phyloP scores from a whole-genome alignment of 2,329 filamentous ascomycete genomes.

The Beauveria asiatica region DNA sequence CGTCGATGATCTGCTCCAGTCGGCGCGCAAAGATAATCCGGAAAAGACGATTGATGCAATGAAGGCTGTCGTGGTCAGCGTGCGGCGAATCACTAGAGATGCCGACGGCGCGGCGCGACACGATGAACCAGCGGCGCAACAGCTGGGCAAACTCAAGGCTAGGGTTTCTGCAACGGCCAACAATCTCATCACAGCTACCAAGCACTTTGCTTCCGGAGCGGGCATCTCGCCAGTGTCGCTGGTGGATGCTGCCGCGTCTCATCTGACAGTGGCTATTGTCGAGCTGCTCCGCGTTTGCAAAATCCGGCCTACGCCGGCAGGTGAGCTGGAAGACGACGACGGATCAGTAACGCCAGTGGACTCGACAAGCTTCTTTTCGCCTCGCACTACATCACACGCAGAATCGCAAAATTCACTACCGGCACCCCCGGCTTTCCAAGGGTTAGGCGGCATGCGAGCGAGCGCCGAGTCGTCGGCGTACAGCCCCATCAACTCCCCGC shows the following conservation, averaged over 20 bases:
- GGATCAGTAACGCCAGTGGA: constrained; percentile 57
- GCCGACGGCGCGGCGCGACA: constrained; percentile 52
- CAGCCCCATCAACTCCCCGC: constrained; percentile 62
- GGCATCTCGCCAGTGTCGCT: constrained; percentile 90
- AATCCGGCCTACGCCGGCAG: constrained; percentile 65
- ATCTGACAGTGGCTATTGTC: constrained; percentile 77
- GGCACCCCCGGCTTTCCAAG: constrained; percentile 49
- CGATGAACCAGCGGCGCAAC: constrained; percentile 45
- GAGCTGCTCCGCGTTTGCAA: constrained; percentile 79
- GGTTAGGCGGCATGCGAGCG: constrained; percentile 44
- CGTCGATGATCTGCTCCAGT: constrained; percentile 80
- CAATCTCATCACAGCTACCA: constrained; percentile 87
- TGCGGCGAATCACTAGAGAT: constrained; percentile 78
- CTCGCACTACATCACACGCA: constrained; percentile 34
- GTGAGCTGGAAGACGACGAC: constrained; percentile 71
- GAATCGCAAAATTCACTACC: constrained; percentile 33
- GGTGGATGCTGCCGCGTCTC: constrained; percentile 85
- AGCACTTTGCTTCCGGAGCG: constrained; percentile 75
- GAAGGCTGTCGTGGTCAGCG: constrained; percentile 74
- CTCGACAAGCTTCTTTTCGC: constrained; percentile 60
- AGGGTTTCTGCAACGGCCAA: constrained; percentile 90
- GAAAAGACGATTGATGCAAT: constrained; percentile 73
- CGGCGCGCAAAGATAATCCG: constrained; percentile 64
- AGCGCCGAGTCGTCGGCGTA: constrained; percentile 67
- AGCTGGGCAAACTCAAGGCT: constrained; percentile 63